phyloP scores from a whole-genome alignment of 495 filamentous ascomycete genomes.

The Aspergillus leporis region DNA sequence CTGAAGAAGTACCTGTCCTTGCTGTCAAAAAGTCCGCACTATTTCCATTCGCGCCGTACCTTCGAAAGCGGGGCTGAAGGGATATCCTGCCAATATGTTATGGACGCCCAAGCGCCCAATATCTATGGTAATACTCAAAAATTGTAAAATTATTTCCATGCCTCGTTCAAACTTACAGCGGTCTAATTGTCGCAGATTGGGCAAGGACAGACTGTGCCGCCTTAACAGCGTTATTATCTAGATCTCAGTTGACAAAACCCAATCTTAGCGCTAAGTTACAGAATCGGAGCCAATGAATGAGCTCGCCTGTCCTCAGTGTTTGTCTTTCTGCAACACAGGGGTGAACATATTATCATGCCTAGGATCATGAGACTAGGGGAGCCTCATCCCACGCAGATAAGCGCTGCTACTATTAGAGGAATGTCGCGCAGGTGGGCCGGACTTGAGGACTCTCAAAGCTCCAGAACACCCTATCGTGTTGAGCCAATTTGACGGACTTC shows the following conservation, averaged over 20 bases:
- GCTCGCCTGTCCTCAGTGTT: neutral
- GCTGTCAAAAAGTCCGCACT: neutral
- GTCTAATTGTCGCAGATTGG: neutral
- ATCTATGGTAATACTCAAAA: neutral
- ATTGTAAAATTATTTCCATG: neutral
- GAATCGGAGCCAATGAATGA: conserved; percentile 3
- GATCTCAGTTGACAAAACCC: neutral
- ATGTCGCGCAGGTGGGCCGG: conserved; percentile 7
- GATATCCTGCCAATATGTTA: neutral
- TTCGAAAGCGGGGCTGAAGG: conserved; percentile 6
- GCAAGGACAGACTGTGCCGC: neutral
- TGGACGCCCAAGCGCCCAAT: conserved; percentile 17
- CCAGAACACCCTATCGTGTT: conserved; percentile 12
- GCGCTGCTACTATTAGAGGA: conserved; percentile 24
- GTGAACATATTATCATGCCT: neutral
- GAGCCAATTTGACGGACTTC: neutral
- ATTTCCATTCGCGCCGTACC: conserved; percentile 21
- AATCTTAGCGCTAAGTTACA: neutral
- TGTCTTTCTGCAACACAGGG: conserved; percentile 13
- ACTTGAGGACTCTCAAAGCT: conserved; percentile 2
- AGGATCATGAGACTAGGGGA: conserved; percentile 1
- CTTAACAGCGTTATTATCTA: neutral
- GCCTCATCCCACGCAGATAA: conserved; percentile 7
- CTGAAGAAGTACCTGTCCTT: neutral
- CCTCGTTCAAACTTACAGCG: neutral